Evolutionary conservation across 306 rosid species (phyloP).

Genomic region (Quercus wislizeni): DNA sequence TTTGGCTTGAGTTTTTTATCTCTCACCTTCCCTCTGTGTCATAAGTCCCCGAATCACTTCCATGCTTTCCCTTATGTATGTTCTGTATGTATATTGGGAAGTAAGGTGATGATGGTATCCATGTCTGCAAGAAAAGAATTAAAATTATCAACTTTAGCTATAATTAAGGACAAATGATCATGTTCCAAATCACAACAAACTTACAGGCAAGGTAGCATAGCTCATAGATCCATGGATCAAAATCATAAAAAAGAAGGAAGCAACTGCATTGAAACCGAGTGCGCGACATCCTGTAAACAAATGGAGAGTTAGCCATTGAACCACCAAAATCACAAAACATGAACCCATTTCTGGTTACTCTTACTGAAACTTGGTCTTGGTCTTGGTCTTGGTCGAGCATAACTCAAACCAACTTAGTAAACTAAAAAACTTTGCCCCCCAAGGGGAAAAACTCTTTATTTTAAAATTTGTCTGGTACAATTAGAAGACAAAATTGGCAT

Average conservation of each 20-base stretch:
- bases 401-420: too few relatives aligned
- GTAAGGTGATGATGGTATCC: constrained; percentile 75
- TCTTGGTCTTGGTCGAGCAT: too few relatives aligned
- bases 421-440: neutral
- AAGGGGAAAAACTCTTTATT: neutral
- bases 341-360: too few relatives aligned
- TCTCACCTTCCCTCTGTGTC: constrained; percentile 82
- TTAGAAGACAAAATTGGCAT: neutral
- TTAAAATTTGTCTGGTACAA: neutral
- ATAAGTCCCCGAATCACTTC: constrained; percentile 62
- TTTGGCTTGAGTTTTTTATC: neutral
- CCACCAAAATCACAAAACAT: too few relatives aligned
- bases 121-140: constrained; percentile 44
- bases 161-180: neutral
- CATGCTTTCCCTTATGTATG: constrained; percentile 72
- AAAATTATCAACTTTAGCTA: neutral
- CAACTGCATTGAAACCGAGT: constrained; percentile 51
- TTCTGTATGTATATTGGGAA: constrained; percentile 62
- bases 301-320: too few relatives aligned
- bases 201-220: constrained; percentile 67
- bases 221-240: constrained; percentile 47
- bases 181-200: constrained; percentile 10
- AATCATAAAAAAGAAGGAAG: constrained; percentile 44
- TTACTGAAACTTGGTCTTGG: too few relatives aligned
- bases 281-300: constrained; percentile 45